Conservation (phyloP, 345 rosid species). For the Rhodomyrtus tomentosa region DNA sequence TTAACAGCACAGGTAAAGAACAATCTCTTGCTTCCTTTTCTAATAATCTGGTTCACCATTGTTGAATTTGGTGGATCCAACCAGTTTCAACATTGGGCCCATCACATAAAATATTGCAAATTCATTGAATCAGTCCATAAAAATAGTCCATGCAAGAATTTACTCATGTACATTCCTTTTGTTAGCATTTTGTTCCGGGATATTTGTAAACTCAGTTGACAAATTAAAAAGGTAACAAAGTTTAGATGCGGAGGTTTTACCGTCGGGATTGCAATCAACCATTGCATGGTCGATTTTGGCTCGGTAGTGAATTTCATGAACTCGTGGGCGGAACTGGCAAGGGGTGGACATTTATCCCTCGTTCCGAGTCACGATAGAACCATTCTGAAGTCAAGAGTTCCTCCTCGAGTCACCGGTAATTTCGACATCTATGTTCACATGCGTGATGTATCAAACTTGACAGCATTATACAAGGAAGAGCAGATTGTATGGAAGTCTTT, state of each 20-base stretch:
- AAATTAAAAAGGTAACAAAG: constrained; percentile 19
- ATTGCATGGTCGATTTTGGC: not conserved
- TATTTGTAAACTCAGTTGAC: rapidly evolving
- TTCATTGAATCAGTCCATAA: not conserved
- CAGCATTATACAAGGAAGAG: not conserved
- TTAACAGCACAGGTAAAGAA: not conserved
- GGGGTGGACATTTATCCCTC: not conserved
- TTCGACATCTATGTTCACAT: not conserved
- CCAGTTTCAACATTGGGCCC: not conserved
- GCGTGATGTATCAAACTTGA: not conserved
- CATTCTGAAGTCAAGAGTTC: not conserved
- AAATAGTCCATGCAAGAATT: not conserved
- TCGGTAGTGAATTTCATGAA: constrained; percentile 15
- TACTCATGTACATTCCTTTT: constrained; percentile 1
- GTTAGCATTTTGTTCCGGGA: constrained; percentile 2
- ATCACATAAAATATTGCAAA: not conserved
- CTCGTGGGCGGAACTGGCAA: constrained; percentile 31
- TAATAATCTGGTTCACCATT: too few relatives aligned
- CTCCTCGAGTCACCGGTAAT: not conserved
- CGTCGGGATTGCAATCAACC: constrained; percentile 35
- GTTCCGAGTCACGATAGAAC: not conserved
- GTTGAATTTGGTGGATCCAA: not conserved
- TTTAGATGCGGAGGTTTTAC: constrained; percentile 52
- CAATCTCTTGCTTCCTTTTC: not conserved
- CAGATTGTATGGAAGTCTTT: not conserved